Conservation (phyloP, 2,329 filamentous ascomycete genomes). For the Dactylellina cionopaga region DNA sequence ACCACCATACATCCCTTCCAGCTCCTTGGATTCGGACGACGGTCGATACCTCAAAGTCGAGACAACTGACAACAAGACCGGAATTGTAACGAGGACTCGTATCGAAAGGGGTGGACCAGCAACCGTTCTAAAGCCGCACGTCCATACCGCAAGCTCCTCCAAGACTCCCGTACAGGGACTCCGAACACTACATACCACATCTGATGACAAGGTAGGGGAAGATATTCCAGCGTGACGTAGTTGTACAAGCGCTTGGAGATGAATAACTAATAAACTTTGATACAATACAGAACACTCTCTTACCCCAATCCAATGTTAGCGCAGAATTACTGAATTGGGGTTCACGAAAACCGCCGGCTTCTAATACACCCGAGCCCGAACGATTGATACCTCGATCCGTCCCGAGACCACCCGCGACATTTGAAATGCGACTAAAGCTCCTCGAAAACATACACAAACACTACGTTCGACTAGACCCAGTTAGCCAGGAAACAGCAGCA, state of each 20-base stretch:
- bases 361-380: slow-evolving; percentile 26
- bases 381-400: slow-evolving; percentile 25
- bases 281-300: slow-evolving; percentile 6
- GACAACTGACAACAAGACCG: slow-evolving; percentile 35
- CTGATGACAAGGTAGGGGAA: not conserved
- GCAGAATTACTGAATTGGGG: slow-evolving; percentile 17
- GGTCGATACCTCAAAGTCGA: slow-evolving; percentile 28
- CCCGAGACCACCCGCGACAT: slow-evolving; percentile 2
- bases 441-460: slow-evolving; percentile 65
- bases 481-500: slow-evolving; percentile 66
- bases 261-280: not conserved
- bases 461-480: slow-evolving; percentile 72
- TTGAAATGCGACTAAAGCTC: slow-evolving; percentile 17
- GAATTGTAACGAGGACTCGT: slow-evolving; percentile 12
- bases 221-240: not conserved
- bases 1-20: not conserved
- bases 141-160: not conserved
- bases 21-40: slow-evolving; percentile 29
- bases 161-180: not conserved
- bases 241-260: not conserved
- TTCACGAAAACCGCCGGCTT: slow-evolving; percentile 1
- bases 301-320: slow-evolving; percentile 15
- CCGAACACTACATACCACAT: slow-evolving; percentile 4
- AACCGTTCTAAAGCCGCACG: not conserved
- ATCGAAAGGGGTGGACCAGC: slow-evolving; percentile 31